Percentiles rank a stretch among this genome's conserved stretches.
Conservation (phyloP, 305 asterid species). For the Fraxinus sp. region DNA sequence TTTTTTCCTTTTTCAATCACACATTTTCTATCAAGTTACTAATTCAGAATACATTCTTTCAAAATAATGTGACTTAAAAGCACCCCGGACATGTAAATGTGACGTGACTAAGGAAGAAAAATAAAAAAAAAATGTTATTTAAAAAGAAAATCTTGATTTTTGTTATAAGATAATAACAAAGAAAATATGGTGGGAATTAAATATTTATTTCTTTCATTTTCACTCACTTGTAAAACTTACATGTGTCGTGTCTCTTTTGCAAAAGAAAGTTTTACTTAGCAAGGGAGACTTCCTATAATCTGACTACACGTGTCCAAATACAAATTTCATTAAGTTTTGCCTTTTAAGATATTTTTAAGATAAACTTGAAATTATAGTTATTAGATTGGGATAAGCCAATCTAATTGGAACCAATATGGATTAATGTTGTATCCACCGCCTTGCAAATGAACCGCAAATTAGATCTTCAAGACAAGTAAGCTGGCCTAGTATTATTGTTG, state of each 20-base stretch:
- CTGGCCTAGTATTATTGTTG: too few relatives aligned
- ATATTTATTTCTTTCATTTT: constrained; percentile 16
- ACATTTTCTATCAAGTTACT: too few relatives aligned
- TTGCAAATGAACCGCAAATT: too few relatives aligned
- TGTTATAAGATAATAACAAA: not conserved
- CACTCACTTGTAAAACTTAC: not conserved
- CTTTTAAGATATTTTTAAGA: not conserved
- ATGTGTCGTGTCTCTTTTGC: not conserved
- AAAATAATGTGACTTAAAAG: too few relatives aligned
- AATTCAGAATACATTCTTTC: too few relatives aligned
- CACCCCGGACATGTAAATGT: not conserved
- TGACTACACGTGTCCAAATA: not conserved
- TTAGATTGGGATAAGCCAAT: not conserved
- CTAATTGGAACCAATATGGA: not conserved
- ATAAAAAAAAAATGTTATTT: too few relatives aligned
- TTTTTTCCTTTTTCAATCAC: too few relatives aligned
- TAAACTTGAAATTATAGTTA: not conserved
- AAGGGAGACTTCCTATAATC: constrained; percentile 2
- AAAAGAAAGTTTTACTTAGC: constrained; percentile 6
- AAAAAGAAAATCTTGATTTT: too few relatives aligned
- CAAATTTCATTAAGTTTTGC: not conserved
- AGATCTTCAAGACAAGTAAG: too few relatives aligned
- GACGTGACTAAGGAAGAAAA: not conserved
- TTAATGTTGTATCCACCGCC: too few relatives aligned
- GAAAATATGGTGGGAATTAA: not conserved